Conservation (phyloP, 805 yeast genomes). For the Tetrapisispora pingtungensis region DNA sequence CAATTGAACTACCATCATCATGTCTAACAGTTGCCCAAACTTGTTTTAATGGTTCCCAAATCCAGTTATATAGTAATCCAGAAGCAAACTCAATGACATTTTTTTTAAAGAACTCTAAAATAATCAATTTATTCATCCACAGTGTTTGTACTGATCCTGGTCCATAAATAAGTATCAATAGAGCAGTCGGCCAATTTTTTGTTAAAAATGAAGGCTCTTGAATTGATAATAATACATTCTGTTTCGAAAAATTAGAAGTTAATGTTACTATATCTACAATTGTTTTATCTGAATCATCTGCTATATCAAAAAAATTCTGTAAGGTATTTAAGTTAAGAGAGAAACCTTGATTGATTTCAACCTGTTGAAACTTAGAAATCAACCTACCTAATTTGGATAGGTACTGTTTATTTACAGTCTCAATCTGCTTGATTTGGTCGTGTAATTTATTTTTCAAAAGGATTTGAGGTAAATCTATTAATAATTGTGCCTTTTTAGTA, state of each 20-base stretch:
- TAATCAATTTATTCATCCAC: conserved; percentile 43
- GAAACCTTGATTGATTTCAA: neutral
- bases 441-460: conserved; percentile 15
- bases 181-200: conserved; percentile 59
- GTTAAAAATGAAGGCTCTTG: conserved; percentile 33
- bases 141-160: conserved; percentile 39
- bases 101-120: conserved; percentile 45
- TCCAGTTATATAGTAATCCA: conserved; percentile 77
- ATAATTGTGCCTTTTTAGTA: conserved; percentile 4
- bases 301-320: neutral
- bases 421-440: conserved; percentile 3
- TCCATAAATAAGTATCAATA: conserved; percentile 37
- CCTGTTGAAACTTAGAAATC: conserved; percentile 9
- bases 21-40: conserved; percentile 75
- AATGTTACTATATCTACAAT: conserved; percentile 4
- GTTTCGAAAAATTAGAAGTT: conserved; percentile 5
- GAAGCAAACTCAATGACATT: conserved; percentile 52
- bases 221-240: conserved; percentile 1
- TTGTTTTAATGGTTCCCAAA: conserved; percentile 60
- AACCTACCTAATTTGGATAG: conserved; percentile 16
- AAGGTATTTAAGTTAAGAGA: neutral
- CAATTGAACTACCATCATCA: conserved; percentile 63
- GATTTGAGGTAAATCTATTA: conserved; percentile 11
- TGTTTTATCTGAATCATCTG: conserved; percentile 3
- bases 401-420: conserved; percentile 5